Conservation (phyloP, 2,329 filamentous ascomycete species). For the Pseudogymnoascus sp. region DNA sequence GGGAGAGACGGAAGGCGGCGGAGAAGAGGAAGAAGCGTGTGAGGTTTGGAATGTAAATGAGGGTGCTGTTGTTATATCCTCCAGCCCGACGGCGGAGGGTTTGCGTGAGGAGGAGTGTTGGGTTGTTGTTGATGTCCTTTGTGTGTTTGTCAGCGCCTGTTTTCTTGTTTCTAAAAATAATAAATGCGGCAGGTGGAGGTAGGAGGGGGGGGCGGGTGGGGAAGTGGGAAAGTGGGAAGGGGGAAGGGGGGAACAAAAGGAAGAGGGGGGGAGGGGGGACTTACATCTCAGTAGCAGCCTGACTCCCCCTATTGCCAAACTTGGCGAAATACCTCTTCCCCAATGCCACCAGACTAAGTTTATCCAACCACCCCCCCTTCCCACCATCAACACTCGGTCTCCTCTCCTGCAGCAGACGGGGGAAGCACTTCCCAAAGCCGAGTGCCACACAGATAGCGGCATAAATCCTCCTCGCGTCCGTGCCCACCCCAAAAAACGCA, state of each 20-base stretch:
- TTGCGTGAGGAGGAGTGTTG: background rate
- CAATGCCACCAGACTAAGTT: background rate
- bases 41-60: background rate
- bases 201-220: too few species aligned
- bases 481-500: conserved; percentile 55
- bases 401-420: too few species aligned
- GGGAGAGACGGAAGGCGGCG: too few species aligned
- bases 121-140: background rate
- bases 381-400: background rate
- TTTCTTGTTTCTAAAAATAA: too few species aligned
- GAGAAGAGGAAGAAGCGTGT: too few species aligned
- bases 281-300: background rate
- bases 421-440: too few species aligned
- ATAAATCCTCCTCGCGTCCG: conserved; percentile 50
- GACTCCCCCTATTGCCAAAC: background rate
- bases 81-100: background rate
- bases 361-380: background rate
- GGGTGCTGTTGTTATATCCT: background rate
- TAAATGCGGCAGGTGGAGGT: too few species aligned
- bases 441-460: conserved; percentile 26
- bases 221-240: too few species aligned
- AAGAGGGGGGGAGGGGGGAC: background rate
- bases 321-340: background rate
- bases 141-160: too few species aligned
- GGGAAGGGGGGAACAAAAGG: background rate